Conservation (phyloP, 768 basidiomycete species). For the Dictyophora rubrovolvata region DNA sequence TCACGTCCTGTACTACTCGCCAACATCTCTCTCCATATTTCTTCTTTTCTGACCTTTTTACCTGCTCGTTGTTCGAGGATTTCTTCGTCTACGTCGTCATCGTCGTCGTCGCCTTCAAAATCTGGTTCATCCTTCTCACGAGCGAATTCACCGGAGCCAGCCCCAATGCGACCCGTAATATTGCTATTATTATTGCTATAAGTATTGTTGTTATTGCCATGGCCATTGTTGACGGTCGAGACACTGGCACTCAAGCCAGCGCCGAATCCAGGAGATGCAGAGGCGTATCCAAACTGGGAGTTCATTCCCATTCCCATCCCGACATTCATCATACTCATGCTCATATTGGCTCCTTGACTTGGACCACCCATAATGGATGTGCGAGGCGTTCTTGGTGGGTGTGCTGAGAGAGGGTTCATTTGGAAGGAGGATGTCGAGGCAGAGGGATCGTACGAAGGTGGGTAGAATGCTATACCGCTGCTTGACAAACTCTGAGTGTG, state of each 20-base stretch:
- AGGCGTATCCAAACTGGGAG: neutral
- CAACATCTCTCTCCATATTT: slow-evolving; percentile 74
- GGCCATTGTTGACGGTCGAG: too few species aligned
- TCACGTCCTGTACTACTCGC: slow-evolving; percentile 72
- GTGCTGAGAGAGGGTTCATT: slow-evolving; percentile 72
- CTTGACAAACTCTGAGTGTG: slow-evolving; percentile 23
- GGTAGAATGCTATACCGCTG: slow-evolving; percentile 42
- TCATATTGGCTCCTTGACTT: neutral
- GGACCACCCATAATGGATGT: slow-evolving; percentile 30
- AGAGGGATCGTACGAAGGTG: slow-evolving; percentile 42
- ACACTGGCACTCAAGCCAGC: neutral
- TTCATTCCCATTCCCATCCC: neutral
- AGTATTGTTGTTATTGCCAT: neutral
- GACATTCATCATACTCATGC: neutral
- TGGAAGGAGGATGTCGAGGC: slow-evolving; percentile 48
- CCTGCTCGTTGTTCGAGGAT: slow-evolving; percentile 39
- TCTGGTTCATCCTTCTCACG: slow-evolving; percentile 12
- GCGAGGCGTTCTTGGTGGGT: slow-evolving; percentile 70
- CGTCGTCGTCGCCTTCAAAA: slow-evolving; percentile 11
- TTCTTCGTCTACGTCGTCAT: slow-evolving; percentile 30
- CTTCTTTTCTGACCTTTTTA: slow-evolving; percentile 44
- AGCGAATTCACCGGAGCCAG: slow-evolving; percentile 30
- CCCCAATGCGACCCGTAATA: slow-evolving; percentile 9
- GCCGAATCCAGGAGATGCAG: neutral
- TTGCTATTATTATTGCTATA: neutral